phyloP scores from a whole-genome alignment of 345 rosid genomes.

The Rhodamnia argentea region DNA sequence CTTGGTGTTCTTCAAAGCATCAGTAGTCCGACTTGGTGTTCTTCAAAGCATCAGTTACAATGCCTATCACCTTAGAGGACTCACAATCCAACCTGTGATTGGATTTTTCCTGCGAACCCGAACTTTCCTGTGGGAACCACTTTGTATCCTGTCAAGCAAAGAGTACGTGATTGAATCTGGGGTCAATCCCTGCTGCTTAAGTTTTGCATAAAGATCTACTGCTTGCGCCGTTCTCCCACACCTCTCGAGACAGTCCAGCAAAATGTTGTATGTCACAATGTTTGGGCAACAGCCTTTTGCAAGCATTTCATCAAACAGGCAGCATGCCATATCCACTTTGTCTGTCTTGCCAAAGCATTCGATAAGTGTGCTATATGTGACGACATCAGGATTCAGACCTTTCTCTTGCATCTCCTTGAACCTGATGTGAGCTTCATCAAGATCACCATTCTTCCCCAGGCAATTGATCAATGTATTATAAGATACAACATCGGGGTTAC shows the following conservation, averaged over 20 bases:
- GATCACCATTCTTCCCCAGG: constrained; percentile 85
- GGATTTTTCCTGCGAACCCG: constrained; percentile 77
- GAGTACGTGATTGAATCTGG: constrained; percentile 80
- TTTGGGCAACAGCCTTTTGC: constrained; percentile 74
- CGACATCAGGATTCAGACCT: constrained; percentile 82
- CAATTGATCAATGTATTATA: constrained; percentile 86
- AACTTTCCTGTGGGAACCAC: constrained; percentile 52
- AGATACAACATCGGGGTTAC: constrained; percentile 63
- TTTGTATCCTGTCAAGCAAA: constrained; percentile 67
- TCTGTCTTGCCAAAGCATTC: constrained; percentile 94
- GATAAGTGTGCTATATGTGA: constrained; percentile 80
- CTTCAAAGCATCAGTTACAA: neutral
- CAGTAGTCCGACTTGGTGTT: neutral
- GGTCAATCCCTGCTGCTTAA: constrained; percentile 72
- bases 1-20: neutral
- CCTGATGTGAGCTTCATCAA: constrained; percentile 91
- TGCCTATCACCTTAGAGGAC: constrained; percentile 33
- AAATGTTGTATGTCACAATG: constrained; percentile 78
- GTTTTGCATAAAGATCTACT: constrained; percentile 61
- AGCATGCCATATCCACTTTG: constrained; percentile 77
- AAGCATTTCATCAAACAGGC: constrained; percentile 79
- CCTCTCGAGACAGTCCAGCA: constrained; percentile 83
- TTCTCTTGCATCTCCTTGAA: constrained; percentile 88
- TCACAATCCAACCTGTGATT: constrained; percentile 84
- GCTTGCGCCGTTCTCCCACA: constrained; percentile 79